Evolutionary conservation across 2,329 filamentous ascomycete genomes (phyloP), one percentile per base, ranked within the genome.

Genomic region (Nemania abortiva): DNA sequence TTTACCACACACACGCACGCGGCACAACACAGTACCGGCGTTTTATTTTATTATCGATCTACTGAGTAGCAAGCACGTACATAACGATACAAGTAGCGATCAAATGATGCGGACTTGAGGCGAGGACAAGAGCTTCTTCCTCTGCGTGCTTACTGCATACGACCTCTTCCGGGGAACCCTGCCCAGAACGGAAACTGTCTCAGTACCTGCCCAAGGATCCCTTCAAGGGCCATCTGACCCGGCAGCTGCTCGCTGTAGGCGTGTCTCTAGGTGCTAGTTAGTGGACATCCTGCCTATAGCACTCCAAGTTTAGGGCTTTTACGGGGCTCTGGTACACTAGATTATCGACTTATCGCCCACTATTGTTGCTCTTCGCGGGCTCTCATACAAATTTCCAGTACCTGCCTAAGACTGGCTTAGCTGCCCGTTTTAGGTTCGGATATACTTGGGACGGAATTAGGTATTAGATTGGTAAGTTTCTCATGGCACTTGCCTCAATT

Each of bases 401-500:
- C 31, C 31, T 34, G 31, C 31, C 31, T 34, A 9, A 34, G 13
- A 47, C 18, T 6, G 18, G 15, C 37, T 15, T 47, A 15, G 42
- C 15, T 47, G 15, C 18, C 42, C 42, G 4, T 47, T 13, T 47
- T 47, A n/a, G 42, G 39, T 42, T 42, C 15, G 39, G 39, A 15
- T 18, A 7, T 42, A 42, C 39, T 3, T 42, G 9, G 42, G 42
- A 42, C 42, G 11, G 5, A 47, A 15, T n/a, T n/a, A n/a, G n/a
- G n/a, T 20, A 47, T 47, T n/a, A 15, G n/a, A 15, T 50, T 31
- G 49, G 24, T n/a, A 52, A 29, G 20, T 50, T 20, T 15, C 59
- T 22, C 20, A 54, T 45, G 59, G 31, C 59, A 54, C 50, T 47
- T 53, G 4, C 29, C 34, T 29, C 11, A 20, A 59, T 39, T 39